phyloP scores from a whole-genome alignment of 1,139 yeast species.

The Pichia sp. region DNA sequence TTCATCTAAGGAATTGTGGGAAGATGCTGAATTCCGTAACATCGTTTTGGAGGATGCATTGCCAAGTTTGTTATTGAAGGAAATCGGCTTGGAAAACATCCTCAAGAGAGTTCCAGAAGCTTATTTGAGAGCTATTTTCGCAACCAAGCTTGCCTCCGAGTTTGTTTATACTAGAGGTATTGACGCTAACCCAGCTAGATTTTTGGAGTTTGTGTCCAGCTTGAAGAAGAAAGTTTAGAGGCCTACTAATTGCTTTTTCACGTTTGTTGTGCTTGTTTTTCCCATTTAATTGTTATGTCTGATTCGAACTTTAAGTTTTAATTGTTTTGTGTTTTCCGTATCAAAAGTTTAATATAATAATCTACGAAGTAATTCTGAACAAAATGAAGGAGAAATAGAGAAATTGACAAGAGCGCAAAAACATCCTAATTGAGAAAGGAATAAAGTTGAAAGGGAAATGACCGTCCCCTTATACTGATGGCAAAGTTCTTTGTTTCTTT shows the following conservation, averaged over 20 bases:
- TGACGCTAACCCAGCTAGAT: slow-evolving; percentile 76
- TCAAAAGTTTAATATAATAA: neutral
- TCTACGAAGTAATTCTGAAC: neutral
- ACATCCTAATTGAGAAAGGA: neutral
- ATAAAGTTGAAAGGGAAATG: too few relatives aligned
- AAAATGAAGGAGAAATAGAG: neutral
- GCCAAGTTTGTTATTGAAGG: slow-evolving; percentile 67
- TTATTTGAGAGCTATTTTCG: slow-evolving; percentile 84
- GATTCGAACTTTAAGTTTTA: neutral
- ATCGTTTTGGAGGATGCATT: slow-evolving; percentile 73
- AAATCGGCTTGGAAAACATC: slow-evolving; percentile 72
- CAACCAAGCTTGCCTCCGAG: slow-evolving; percentile 82
- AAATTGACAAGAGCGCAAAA: too few relatives aligned
- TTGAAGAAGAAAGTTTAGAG: slow-evolving; percentile 25
- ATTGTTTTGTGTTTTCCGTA: slow-evolving; percentile 5
- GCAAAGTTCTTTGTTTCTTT: too few relatives aligned
- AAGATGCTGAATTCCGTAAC: slow-evolving; percentile 76
- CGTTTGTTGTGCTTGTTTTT: slow-evolving; percentile 5
- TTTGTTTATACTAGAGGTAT: slow-evolving; percentile 86
- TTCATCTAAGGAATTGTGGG: slow-evolving; percentile 79
- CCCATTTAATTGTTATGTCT: slow-evolving; percentile 3
- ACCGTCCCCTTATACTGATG: too few relatives aligned
- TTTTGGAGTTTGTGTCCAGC: slow-evolving; percentile 54
- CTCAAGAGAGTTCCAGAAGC: slow-evolving; percentile 80
- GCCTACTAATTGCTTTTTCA: neutral